Evolutionary conservation across 106 monocot genomes (phyloP).

Genomic region (Amphibolis antarctica): DNA sequence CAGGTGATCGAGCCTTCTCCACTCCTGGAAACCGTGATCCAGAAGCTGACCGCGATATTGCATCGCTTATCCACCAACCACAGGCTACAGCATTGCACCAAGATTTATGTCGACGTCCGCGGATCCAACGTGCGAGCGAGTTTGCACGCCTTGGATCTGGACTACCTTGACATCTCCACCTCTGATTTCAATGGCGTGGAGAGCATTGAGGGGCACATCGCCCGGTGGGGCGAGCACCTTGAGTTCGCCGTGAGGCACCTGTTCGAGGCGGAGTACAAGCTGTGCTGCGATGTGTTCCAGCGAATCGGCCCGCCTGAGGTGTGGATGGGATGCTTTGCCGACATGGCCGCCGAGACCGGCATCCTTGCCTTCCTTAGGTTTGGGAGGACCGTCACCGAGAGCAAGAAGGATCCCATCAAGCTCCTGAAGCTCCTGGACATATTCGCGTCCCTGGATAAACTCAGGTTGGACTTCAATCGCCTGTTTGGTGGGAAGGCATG

Average conservation of each 20-base stretch:
- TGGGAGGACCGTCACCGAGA: conserved; percentile 44
- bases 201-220: conserved; percentile 42
- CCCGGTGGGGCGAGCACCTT: conserved; percentile 59
- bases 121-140: conserved; percentile 39
- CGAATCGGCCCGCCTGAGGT: conserved; percentile 22
- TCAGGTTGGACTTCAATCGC: conserved; percentile 76
- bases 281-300: conserved; percentile 59
- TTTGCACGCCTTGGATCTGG: conserved; percentile 39
- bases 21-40: conserved; percentile 33
- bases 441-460: conserved; percentile 49
- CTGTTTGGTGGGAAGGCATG: conserved; percentile 78
- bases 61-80: conserved; percentile 34
- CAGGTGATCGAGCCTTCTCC: conserved; percentile 24
- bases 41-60: conserved; percentile 38
- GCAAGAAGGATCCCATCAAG: conserved; percentile 93
- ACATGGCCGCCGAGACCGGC: conserved; percentile 48
- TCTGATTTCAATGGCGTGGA: conserved; percentile 42
- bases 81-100: conserved; percentile 31
- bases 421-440: conserved; percentile 74
- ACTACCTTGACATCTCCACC: conserved; percentile 34
- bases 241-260: conserved; percentile 77
- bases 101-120: conserved; percentile 41
- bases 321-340: conserved; percentile 49
- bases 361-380: conserved; percentile 58
- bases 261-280: conserved; percentile 64